phyloP scores from a whole-genome alignment of 805 yeast species.

The Kodamaea sagamina region DNA sequence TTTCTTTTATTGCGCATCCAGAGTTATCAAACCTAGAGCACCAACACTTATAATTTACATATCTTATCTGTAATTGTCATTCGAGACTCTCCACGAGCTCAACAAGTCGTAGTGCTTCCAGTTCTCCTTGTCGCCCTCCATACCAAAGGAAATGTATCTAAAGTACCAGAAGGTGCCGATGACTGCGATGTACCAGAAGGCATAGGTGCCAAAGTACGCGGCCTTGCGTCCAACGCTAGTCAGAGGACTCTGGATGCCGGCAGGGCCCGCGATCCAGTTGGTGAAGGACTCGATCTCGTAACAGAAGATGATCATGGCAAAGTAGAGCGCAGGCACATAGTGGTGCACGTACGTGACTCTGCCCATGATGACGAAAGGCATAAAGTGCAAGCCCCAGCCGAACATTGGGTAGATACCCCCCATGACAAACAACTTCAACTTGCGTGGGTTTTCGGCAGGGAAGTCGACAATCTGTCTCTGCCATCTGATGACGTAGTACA shows the following conservation, averaged over 20 bases:
- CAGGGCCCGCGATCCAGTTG: slow-evolving; percentile 8
- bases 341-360: slow-evolving; percentile 97
- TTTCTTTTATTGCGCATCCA: background rate
- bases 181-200: slow-evolving; percentile 30
- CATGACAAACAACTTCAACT: slow-evolving; percentile 56
- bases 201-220: slow-evolving; percentile 22
- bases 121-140: slow-evolving; percentile 45
- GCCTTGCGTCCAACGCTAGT: slow-evolving; percentile 19
- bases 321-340: slow-evolving; percentile 91
- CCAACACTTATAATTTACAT: background rate
- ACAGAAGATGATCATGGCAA: slow-evolving; percentile 81
- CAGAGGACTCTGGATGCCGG: slow-evolving; percentile 23
- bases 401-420: slow-evolving; percentile 83
- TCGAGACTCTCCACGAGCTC: slow-evolving; percentile 43
- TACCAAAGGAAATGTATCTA: slow-evolving; percentile 43
- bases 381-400: slow-evolving; percentile 86
- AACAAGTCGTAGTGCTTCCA: slow-evolving; percentile 43
- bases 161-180: slow-evolving; percentile 45
- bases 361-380: slow-evolving; percentile 91
- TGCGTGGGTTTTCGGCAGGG: slow-evolving; percentile 40
- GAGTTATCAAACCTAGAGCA: background rate
- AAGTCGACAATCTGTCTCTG: slow-evolving; percentile 71
- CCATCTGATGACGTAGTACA: slow-evolving; percentile 52
- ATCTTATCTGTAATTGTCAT: slow-evolving; percentile 34
- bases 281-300: slow-evolving; percentile 56